Evolutionary conservation across 257 asterid species (phyloP), one percentile per base, ranked within the genome.

Genomic region (Solanum pinnatisectum): DNA sequence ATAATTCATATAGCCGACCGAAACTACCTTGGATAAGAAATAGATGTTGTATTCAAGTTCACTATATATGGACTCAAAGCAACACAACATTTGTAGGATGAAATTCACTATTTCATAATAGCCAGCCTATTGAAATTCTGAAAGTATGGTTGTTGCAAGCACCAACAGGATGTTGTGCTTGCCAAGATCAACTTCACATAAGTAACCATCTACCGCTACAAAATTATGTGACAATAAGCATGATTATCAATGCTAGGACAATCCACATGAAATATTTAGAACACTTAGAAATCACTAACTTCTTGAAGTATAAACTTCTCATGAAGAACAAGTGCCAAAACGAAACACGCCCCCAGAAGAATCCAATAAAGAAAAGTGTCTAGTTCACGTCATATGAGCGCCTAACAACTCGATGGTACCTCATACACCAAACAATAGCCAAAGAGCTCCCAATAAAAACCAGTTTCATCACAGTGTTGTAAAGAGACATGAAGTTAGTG

Each of bases 381-480:
- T 84, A 95, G 92, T 60, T 95, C 95, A 88, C 92, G 89, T 96
- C 98, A 89, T 95, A 96, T 78, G 99, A 93, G 67, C 98, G 96
- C 92, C 89, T 95, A 79, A 96, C 95, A 84, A 87, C 91, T 25
- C 86, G 90, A 90, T 96, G 95, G 90, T 91, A 93, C 92, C 96
- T 92, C 98, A 96, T 96, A 85, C 98, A 95, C 95, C 97, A 96
- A 27, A 96, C 96, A 88, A 95, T 95, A 71, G 98, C 97, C 90
- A 96, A 76, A 89, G 99, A 92, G 90, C 98, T 96, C 63, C 92
- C 98, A 83, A 96, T 93, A 90, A 96, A 96, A 85, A 96, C 98
- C 92, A 96, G 72, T 86, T 96, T 96, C 99, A 96, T 96, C 40
- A 95, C 87, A 79, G 98, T 89, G 83, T 96, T 96, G 88, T 96